phyloP scores from a whole-genome alignment of 140 eudicot species.

The Anethum foeniculum region DNA sequence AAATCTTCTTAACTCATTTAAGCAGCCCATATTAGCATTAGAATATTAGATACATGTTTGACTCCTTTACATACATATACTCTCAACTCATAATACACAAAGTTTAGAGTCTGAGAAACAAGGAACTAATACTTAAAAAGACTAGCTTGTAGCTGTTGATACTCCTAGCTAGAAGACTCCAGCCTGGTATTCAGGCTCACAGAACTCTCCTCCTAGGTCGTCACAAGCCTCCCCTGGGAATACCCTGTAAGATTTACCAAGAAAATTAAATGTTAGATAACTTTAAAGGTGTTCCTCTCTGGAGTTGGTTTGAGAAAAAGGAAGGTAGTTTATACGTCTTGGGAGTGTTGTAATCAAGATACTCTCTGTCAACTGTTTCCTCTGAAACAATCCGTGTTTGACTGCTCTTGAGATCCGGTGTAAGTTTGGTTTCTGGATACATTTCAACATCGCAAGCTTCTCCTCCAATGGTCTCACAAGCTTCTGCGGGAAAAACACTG shows the following conservation, averaged over 20 bases:
- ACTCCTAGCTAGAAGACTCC: constrained; percentile 21
- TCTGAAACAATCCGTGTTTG: not conserved
- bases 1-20: not conserved
- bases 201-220: constrained; percentile 74
- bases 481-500: constrained; percentile 74
- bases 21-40: not conserved
- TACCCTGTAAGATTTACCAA: constrained; percentile 33
- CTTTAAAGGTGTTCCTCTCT: not conserved
- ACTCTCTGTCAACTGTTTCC: constrained; percentile 43
- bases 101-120: not conserved
- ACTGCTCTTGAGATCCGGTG: constrained; percentile 16
- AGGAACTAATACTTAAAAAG: not conserved
- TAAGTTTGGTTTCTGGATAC: constrained; percentile 55
- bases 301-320: not conserved
- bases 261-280: not conserved
- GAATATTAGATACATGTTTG: not conserved
- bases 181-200: constrained; percentile 43
- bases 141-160: not conserved
- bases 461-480: constrained; percentile 65
- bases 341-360: constrained; percentile 45
- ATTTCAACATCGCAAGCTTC: constrained; percentile 57
- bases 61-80: not conserved
- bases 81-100: not conserved
- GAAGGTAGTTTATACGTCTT: constrained; percentile 28
- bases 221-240: constrained; percentile 64